Conservation (phyloP, 805 yeast species). For the Sungouiozyma ichnusensis region DNA sequence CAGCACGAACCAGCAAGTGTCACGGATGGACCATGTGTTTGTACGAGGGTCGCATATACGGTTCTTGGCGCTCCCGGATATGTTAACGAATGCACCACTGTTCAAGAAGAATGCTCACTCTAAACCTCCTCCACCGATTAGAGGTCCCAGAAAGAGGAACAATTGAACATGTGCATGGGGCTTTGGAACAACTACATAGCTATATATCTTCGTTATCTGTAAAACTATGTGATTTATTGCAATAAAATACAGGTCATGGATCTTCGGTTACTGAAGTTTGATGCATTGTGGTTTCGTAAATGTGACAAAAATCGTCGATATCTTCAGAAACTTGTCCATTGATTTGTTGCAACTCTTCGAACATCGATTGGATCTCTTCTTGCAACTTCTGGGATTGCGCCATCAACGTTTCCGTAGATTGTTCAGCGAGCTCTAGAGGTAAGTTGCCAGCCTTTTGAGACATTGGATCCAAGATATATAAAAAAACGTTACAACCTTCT, state of each 20-base stretch:
- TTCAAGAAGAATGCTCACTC: slow-evolving; percentile 42
- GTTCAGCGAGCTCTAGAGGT: background rate
- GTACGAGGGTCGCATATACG: slow-evolving; percentile 86
- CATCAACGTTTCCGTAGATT: background rate
- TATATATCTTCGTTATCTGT: background rate
- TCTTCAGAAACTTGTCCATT: slow-evolving; percentile 21
- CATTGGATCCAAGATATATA: background rate
- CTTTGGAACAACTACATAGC: too few species aligned
- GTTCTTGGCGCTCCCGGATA: slow-evolving; percentile 79
- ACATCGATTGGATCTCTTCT: slow-evolving; percentile 16
- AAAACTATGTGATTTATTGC: too few species aligned
- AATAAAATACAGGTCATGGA: too few species aligned
- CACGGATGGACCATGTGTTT: slow-evolving; percentile 74
- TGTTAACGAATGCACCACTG: slow-evolving; percentile 82
- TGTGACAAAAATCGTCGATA: slow-evolving; percentile 24
- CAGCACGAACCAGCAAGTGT: slow-evolving; percentile 56
- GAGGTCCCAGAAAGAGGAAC: slow-evolving; percentile 41
- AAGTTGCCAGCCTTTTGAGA: background rate
- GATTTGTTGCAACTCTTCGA: slow-evolving; percentile 11
- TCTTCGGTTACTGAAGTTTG: background rate
- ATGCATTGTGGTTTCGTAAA: slow-evolving; percentile 6
- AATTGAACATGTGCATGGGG: background rate
- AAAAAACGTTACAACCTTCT: too few species aligned
- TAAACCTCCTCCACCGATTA: slow-evolving; percentile 57
- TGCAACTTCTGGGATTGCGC: slow-evolving; percentile 12